phyloP scores from a whole-genome alignment of 805 yeast genomes.

The Alloascoidea hylecoeti region DNA sequence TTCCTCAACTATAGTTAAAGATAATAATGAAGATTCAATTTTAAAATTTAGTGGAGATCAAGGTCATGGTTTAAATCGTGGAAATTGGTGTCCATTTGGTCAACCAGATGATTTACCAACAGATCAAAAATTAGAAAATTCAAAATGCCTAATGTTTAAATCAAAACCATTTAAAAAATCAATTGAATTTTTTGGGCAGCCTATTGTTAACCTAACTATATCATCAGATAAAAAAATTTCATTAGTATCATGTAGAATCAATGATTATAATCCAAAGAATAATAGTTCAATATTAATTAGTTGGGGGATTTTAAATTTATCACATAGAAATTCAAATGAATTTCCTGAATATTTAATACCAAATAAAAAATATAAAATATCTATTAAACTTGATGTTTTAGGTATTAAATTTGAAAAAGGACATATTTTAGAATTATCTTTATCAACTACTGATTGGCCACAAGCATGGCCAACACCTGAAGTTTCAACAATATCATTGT shows the following conservation, averaged over 20 bases:
- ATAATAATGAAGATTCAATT: no score
- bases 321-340: conserved; percentile 27
- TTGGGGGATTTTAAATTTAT: conserved; percentile 30
- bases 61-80: conserved; percentile 29
- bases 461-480: conserved; percentile 31
- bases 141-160: conserved; percentile 24
- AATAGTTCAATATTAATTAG: conserved; percentile 24
- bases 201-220: conserved; percentile 17
- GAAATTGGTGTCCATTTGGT: conserved; percentile 32
- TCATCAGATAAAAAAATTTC: conserved; percentile 24
- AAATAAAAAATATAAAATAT: conserved; percentile 19
- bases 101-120: conserved; percentile 30
- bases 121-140: conserved; percentile 28
- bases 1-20: no score
- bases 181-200: conserved; percentile 22
- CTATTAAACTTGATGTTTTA: conserved; percentile 23
- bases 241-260: conserved; percentile 23
- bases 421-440: conserved; percentile 23
- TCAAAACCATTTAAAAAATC: conserved; percentile 13
- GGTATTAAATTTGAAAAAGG: conserved; percentile 22
- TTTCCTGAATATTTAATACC: conserved; percentile 21
- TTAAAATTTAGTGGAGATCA: no score
- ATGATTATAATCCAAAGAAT: conserved; percentile 25
- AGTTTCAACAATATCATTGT: conserved; percentile 21
- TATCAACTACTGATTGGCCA: conserved; percentile 34